Conservation (phyloP, 495 filamentous ascomycete genomes). For the Copromyces sp. region DNA sequence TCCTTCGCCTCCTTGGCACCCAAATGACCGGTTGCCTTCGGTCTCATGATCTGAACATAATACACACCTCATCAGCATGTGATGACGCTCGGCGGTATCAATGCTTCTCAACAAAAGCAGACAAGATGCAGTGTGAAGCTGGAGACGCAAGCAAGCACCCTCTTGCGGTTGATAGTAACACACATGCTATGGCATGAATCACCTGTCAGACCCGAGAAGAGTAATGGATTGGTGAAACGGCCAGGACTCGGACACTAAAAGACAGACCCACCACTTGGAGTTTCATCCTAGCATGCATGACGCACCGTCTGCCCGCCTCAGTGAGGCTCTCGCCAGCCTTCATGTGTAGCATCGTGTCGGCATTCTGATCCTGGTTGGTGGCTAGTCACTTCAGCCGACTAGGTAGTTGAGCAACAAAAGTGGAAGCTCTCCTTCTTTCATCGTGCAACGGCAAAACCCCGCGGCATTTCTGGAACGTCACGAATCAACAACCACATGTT, state of each 20-base stretch:
- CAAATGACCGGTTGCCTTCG: background rate
- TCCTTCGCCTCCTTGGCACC: background rate
- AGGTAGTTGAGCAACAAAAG: background rate
- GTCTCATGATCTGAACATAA: background rate
- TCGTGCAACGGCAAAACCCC: background rate
- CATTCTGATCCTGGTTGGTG: background rate
- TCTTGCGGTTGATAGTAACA: background rate
- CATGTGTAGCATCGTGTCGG: background rate
- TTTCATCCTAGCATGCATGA: background rate
- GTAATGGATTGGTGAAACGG: background rate
- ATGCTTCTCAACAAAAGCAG: background rate
- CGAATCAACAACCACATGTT: background rate
- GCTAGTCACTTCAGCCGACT: background rate
- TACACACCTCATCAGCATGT: background rate
- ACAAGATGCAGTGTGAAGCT: background rate
- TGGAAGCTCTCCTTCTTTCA: background rate
- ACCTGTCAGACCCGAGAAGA: background rate
- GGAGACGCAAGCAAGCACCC: background rate
- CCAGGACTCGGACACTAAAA: background rate
- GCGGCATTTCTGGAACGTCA: background rate
- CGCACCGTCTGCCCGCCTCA: background rate
- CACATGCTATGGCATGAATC: background rate
- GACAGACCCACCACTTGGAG: background rate
- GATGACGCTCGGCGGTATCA: background rate
- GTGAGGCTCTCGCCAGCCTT: background rate